These are phyloP conservation scores for Pseudocercospora eumusae DNA, from an alignment of 2,329 filamentous ascomycete genomes.

Conservation along the genomic window DNA sequence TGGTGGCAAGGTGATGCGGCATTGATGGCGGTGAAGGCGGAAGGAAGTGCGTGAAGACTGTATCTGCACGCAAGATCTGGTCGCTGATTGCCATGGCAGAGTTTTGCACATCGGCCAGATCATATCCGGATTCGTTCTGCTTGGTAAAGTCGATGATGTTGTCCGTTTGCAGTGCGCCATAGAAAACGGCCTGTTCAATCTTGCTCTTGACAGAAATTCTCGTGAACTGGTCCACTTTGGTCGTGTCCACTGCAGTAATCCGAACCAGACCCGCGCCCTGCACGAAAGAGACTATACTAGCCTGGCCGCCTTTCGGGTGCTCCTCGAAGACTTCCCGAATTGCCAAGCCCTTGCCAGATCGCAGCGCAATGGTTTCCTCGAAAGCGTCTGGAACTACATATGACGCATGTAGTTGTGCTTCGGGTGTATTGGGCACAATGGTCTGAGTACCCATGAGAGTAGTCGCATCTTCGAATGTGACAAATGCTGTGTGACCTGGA, in stretches of 20 bases:
- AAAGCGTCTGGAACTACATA: slow-evolving; percentile 67
- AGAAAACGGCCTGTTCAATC: slow-evolving; percentile 93
- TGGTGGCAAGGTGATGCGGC: slow-evolving; percentile 74
- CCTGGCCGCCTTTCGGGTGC: slow-evolving; percentile 40
- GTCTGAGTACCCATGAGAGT: slow-evolving; percentile 73
- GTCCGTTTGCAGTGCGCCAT: slow-evolving; percentile 68
- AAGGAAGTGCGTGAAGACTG: slow-evolving; percentile 71
- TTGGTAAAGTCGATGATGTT: slow-evolving; percentile 86
- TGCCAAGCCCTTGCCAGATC: slow-evolving; percentile 52
- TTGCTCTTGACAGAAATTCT: slow-evolving; percentile 80
- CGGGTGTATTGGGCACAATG: slow-evolving; percentile 65
- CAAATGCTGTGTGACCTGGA: slow-evolving; percentile 76
- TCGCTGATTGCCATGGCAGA: slow-evolving; percentile 78
- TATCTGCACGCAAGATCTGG: slow-evolving; percentile 77
- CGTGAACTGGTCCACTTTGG: slow-evolving; percentile 49
- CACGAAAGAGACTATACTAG: slow-evolving; percentile 55
- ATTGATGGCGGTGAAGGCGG: slow-evolving; percentile 69
- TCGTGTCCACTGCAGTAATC: slow-evolving; percentile 59
- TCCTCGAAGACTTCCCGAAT: slow-evolving; percentile 56
- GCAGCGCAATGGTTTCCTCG: slow-evolving; percentile 84
- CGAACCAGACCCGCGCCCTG: slow-evolving; percentile 61
- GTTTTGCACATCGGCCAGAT: slow-evolving; percentile 67
- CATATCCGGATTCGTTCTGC: slow-evolving; percentile 63
- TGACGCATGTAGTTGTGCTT: slow-evolving; percentile 70
- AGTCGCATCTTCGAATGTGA: slow-evolving; percentile 76